Percentiles rank a stretch among this genome's conserved stretches.
These are phyloP conservation scores for Aureobasidium sp. DNA, from an alignment of 2,329 filamentous ascomycete genomes.

Conservation along the genomic window DNA sequence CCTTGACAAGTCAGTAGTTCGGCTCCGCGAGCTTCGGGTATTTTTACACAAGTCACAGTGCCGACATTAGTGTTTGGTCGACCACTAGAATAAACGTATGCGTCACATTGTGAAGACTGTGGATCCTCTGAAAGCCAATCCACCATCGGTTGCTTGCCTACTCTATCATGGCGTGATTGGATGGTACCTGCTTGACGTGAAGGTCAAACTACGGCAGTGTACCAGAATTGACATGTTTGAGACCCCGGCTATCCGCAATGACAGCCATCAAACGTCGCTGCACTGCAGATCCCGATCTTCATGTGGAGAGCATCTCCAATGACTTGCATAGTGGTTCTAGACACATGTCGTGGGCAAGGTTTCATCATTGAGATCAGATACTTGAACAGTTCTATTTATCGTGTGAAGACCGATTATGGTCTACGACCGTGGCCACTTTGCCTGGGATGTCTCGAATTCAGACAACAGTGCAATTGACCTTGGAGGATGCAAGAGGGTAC, in stretches of 20 bases:
- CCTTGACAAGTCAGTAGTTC: constrained; percentile 11
- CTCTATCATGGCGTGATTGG: constrained; percentile 5
- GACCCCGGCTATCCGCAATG: constrained; percentile 8
- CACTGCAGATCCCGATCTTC: constrained; percentile 12
- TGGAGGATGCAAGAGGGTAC: background rate
- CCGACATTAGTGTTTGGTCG: background rate
- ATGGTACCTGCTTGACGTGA: constrained; percentile 5
- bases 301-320: background rate
- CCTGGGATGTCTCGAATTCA: constrained; percentile 9
- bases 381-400: background rate
- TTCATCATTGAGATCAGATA: background rate
- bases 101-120: constrained; percentile 13
- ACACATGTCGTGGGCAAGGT: background rate
- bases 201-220: constrained; percentile 14
- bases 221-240: constrained; percentile 15
- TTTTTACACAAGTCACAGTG: background rate
- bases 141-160: constrained; percentile 1
- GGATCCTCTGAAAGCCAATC: background rate
- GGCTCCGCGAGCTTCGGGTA: background rate
- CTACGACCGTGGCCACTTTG: background rate
- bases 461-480: background rate
- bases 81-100: background rate
- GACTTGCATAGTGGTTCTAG: background rate
- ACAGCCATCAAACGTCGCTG: constrained; percentile 13
- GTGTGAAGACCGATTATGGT: background rate